Conservation (phyloP, 768 basidiomycete species). For the Pleurotus ostreatus region DNA sequence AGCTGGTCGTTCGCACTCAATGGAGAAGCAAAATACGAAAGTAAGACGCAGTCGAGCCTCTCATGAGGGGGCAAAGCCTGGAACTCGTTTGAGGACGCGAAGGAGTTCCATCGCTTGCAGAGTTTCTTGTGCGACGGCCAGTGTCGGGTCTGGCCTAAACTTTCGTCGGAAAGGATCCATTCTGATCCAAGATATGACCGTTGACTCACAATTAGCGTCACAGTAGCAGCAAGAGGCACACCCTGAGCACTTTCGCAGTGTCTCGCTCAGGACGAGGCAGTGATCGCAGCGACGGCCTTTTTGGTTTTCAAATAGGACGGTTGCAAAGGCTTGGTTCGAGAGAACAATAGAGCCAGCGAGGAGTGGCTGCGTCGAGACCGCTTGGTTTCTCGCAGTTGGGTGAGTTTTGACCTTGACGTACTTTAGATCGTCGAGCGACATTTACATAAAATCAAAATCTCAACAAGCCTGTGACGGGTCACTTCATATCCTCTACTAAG, state of each 20-base stretch:
- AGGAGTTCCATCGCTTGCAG: conserved; percentile 57
- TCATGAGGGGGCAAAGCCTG: conserved; percentile 49
- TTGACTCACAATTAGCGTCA: conserved; percentile 49
- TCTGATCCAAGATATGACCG: not conserved
- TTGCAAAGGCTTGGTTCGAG: conserved; percentile 38
- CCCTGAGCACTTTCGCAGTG: conserved; percentile 55
- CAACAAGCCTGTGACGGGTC: no score
- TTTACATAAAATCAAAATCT: no score
- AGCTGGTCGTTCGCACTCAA: not conserved
- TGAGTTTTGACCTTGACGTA: conserved; percentile 37
- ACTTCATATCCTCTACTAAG: no score
- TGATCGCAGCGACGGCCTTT: conserved; percentile 67
- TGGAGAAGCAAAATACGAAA: conserved; percentile 54
- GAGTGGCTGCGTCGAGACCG: conserved; percentile 35
- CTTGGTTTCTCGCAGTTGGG: conserved; percentile 46
- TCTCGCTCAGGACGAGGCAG: conserved; percentile 36
- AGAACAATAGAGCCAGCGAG: conserved; percentile 48
- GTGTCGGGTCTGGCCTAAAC: conserved; percentile 60
- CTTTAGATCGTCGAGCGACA: not conserved
- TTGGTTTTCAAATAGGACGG: conserved; percentile 46
- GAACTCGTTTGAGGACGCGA: conserved; percentile 40
- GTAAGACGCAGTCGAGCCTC: conserved; percentile 56
- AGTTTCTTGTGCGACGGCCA: conserved; percentile 70
- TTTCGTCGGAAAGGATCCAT: no score
- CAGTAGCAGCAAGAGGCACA: conserved; percentile 79